Base-by-base conservation (phyloP, 495 filamentous ascomycete species). In the Melanomma pulvis-pyrius region DNA sequence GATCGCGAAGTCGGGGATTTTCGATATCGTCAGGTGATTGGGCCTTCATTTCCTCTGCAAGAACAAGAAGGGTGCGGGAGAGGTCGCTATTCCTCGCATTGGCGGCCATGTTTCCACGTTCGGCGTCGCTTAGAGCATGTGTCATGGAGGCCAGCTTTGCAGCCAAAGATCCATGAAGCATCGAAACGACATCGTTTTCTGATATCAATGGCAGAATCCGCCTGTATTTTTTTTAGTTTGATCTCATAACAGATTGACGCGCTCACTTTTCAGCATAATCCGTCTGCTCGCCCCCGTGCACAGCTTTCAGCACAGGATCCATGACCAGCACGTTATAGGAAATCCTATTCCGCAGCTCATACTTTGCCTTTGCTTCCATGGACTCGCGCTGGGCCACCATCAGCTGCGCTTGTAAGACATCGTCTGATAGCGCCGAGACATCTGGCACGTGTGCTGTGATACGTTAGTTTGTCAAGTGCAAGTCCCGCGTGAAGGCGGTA, bases 281-380 rank as follows among this genome's bases (percentile, higher is more conserved):
- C n/a, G 84, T 80, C 49, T 84, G 82, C 2, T 82, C 86, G 50
- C 86, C 88, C 52, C 85, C 78, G 73, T 93, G 90, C 55, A 92
- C 83, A 1, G 91, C 88, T 71, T 90, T 91, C 55, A 96, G 77
- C 51, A 87, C 87, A 11, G 91, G 90, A 71, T 90, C 87, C 24
- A 86, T 84, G 67, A 84, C 83, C 63, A 93, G 76, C 26, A 90
- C 84, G 54, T 80, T 86, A 52, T 86, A 83, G 13, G 88, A 76
- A n/a, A 90, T 83, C 65, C 83, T 85, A 69, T 85, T 85, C 59
- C 84, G 85, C 59, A 92, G 79, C 32, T 82, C 80, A 72, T 91
- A 89, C 48, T 80, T 79, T 50, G 89, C 86, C 72, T 87, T 85
- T 46, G 89, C 85, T 68, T 90, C 84, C 24, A 92, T 76, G 32